phyloP scores from a whole-genome alignment of 2,329 filamentous ascomycete species.

The Microcyclospora tardicrescens region DNA sequence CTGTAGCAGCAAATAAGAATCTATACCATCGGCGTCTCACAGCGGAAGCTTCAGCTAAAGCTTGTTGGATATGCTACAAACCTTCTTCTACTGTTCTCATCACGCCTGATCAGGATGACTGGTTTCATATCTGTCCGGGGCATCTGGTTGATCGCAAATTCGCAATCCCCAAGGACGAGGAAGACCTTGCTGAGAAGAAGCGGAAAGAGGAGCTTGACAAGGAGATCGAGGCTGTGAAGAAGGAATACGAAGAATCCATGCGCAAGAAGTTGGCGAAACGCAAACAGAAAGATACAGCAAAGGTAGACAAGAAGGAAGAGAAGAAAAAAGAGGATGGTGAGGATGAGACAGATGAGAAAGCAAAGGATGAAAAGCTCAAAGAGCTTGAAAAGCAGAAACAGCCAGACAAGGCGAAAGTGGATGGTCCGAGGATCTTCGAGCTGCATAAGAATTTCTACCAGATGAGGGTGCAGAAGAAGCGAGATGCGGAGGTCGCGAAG shows the following conservation, averaged over 20 bases:
- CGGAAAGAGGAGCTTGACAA: slow-evolving; percentile 34
- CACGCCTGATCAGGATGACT: slow-evolving; percentile 77
- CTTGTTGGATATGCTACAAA: slow-evolving; percentile 88
- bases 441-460: slow-evolving; percentile 85
- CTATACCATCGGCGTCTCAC: slow-evolving; percentile 76
- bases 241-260: slow-evolving; percentile 37
- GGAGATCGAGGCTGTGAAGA: slow-evolving; percentile 37
- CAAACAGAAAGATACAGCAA: slow-evolving; percentile 28
- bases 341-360: slow-evolving; percentile 41
- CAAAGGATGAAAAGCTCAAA: slow-evolving; percentile 30
- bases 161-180: slow-evolving; percentile 57
- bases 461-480: slow-evolving; percentile 66
- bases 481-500: slow-evolving; percentile 65
- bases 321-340: slow-evolving; percentile 64
- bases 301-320: slow-evolving; percentile 50
- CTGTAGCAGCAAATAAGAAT: slow-evolving; percentile 47
- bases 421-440: slow-evolving; percentile 68
- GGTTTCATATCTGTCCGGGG: slow-evolving; percentile 71
- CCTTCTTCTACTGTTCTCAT: slow-evolving; percentile 76
- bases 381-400: slow-evolving; percentile 37
- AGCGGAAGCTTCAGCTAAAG: slow-evolving; percentile 67
- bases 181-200: slow-evolving; percentile 45
- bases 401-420: slow-evolving; percentile 48
- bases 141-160: slow-evolving; percentile 79
- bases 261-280: slow-evolving; percentile 30